phyloP scores from a whole-genome alignment of 441 rosid species.

The Adansonia gregorii region DNA sequence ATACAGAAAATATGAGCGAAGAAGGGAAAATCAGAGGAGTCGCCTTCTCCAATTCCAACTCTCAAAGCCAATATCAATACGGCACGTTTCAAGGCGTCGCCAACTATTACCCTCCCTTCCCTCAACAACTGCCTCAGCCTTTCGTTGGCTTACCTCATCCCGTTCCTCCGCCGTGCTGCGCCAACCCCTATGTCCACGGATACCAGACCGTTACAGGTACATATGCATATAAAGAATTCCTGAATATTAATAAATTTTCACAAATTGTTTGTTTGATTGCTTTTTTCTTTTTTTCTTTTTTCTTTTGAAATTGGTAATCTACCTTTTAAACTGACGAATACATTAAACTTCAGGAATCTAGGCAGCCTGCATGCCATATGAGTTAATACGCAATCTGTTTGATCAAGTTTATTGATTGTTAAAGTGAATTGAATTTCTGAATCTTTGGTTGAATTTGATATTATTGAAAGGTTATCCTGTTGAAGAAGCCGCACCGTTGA shows the following conservation, averaged over 20 bases:
- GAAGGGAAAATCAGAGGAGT: constrained; percentile 46
- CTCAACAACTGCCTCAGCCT: constrained; percentile 44
- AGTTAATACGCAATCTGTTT: background rate
- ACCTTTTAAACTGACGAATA: background rate
- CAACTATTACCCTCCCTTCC: constrained; percentile 58
- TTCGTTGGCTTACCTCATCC: constrained; percentile 50
- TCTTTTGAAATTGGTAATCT: background rate
- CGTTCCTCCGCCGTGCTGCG: constrained; percentile 34
- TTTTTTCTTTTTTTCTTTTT: background rate
- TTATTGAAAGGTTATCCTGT: constrained; percentile 56
- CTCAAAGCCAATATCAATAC: constrained; percentile 48
- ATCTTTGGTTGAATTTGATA: constrained; percentile 12
- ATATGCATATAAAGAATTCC: no score
- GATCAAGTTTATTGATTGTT: background rate
- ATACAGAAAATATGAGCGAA: constrained; percentile 42
- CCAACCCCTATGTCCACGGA: constrained; percentile 37
- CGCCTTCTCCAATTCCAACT: constrained; percentile 37
- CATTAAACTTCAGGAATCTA: background rate
- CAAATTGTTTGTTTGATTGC: background rate
- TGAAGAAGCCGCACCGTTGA: constrained; percentile 51
- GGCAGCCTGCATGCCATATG: background rate
- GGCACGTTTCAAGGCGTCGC: constrained; percentile 95
- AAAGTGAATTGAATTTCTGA: constrained; percentile 10
- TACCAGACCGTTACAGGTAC: constrained; percentile 62
- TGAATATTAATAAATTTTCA: background rate